Base-by-base conservation (phyloP, 345 rosid genomes). In the Iberis pinnata region DNA sequence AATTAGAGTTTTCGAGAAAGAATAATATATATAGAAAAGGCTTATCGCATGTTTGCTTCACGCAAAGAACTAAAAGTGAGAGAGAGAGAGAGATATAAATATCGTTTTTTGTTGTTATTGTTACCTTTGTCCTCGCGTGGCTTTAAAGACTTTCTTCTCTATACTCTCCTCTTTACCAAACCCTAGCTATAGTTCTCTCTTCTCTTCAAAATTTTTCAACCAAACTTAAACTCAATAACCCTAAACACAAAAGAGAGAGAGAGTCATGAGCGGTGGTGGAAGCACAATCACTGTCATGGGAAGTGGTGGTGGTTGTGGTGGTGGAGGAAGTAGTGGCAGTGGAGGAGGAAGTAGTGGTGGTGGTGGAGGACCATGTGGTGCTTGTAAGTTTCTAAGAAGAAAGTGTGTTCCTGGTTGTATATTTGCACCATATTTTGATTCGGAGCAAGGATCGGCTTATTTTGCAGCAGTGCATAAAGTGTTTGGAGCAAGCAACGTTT, bases 31-130 rank as follows among this genome's bases (percentile, higher is more conserved):
- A 6, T 22, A 22, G 25, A 67, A 42, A 58, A 61, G 77, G 64
- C 82, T 75, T 70, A 75, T 83, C 84, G 79, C 88, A 79, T 84
- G 95, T 80, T 89, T 90, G 89, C 96, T 90, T 90, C 95, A 90
- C 98, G 98, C 95, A 90, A 90, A 75, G 85, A 75, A 85, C 96
- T 80, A 75, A 80, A 80, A 64, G 27, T 43, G 33, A 67, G 9
- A 67, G 22, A 66, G 47, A 50, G 12, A 18, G 40, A 35, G 9
- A 41, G 41, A 43, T 24, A 55, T 45, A 57, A 26, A 18, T 53
- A n/a, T n/a, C n/a, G 39, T 58, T 49, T 43, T 18, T 48, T 5
- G 5, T 29, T 29, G 5, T 29, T 64, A 47, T 38, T 19, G 62
- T 75, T 78, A 80, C 85, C 78, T 81, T 65, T 65, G 65, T 76